phyloP scores from a whole-genome alignment of 768 basidiomycete genomes.

The Cubamyces sp. region DNA sequence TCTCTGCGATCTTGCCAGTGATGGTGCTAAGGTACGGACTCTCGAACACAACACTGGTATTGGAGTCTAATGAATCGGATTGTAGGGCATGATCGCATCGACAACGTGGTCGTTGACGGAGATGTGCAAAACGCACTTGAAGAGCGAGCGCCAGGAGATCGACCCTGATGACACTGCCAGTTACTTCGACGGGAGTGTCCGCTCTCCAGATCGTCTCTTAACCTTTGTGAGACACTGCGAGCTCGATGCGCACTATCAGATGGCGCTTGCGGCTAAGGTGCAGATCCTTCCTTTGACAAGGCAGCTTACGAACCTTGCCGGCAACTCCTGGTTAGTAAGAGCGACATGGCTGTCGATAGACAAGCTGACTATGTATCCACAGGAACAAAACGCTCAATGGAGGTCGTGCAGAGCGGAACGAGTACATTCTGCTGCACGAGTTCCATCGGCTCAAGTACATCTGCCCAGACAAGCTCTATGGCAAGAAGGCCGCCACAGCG shows the following conservation, averaged over 20 bases:
- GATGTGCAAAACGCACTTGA: constrained; percentile 92
- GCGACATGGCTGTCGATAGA: not conserved
- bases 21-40: constrained; percentile 87
- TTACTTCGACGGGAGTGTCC: constrained; percentile 85
- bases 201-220: constrained; percentile 74
- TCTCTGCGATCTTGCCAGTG: constrained; percentile 91
- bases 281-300: constrained; percentile 91
- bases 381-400: constrained; percentile 99
- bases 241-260: constrained; percentile 94
- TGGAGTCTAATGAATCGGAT: not conserved
- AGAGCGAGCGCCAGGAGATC: constrained; percentile 87
- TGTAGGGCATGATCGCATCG: constrained; percentile 92
- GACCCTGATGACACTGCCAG: constrained; percentile 93
- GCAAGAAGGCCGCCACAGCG: constrained; percentile 64
- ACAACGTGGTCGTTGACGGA: constrained; percentile 98
- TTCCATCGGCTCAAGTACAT: constrained; percentile 96
- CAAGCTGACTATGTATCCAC: not conserved
- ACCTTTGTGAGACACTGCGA: constrained; percentile 94
- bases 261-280: constrained; percentile 94
- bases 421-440: constrained; percentile 97
- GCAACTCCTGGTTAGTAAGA: constrained; percentile 85
- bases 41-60: not conserved
- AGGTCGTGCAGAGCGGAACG: constrained; percentile 97
- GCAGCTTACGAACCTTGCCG: constrained; percentile 94
- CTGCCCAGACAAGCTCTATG: constrained; percentile 92